These are phyloP conservation scores for Trichoderma sp. DNA, from an alignment of 2,329 filamentous ascomycete species.

Conservation along the genomic window DNA sequence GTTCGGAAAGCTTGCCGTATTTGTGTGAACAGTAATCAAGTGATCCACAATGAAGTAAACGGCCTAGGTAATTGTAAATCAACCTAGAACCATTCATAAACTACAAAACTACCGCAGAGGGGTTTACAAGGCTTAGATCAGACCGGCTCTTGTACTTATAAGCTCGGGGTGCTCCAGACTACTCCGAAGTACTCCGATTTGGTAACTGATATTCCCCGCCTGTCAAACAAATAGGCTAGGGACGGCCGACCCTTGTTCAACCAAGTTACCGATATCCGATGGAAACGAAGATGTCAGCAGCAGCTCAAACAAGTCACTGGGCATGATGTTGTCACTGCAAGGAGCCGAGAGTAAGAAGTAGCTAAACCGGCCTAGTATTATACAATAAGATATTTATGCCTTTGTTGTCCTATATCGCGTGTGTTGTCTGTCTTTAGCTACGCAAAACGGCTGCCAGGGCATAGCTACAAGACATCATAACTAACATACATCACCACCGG, in stretches of 20 bases:
- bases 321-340: background rate
- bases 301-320: background rate
- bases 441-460: background rate
- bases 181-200: background rate
- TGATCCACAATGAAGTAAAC: background rate
- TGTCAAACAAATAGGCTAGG: background rate
- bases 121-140: background rate
- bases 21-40: background rate
- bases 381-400: background rate
- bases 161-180: background rate
- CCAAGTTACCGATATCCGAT: background rate
- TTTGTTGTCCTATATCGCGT: background rate
- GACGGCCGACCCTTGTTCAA: background rate
- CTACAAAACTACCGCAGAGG: background rate
- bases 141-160: background rate
- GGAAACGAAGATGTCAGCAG: background rate
- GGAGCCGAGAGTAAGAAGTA: background rate
- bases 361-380: background rate
- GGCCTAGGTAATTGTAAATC: background rate
- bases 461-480: background rate
- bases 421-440: background rate
- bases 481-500: background rate
- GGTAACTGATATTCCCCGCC: background rate
- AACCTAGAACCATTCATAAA: background rate
- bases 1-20: background rate